Conservation (phyloP, 73 alveolate genomes). For the Paramecium primaurelia region DNA sequence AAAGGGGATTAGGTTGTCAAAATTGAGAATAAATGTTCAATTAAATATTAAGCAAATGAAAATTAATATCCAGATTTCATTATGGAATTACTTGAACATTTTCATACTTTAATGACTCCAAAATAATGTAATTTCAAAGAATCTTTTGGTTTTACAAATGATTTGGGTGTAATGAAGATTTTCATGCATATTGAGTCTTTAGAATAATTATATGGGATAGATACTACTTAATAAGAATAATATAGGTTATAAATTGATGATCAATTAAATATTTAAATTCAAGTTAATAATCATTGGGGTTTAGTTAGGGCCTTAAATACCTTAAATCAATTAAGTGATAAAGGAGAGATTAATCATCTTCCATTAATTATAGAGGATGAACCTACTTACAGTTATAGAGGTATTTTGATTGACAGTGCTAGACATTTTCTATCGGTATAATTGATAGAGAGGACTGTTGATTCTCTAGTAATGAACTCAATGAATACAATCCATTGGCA, state of each 20-base stretch:
- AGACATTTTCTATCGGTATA: conserved; percentile 70
- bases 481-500: conserved; percentile 69
- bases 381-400: conserved; percentile 73
- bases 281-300: conserved; percentile 37
- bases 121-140: background rate
- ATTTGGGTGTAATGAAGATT: background rate
- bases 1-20: background rate
- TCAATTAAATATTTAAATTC: background rate
- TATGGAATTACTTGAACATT: background rate
- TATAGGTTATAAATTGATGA: background rate
- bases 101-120: background rate
- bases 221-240: background rate
- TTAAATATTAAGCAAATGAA: background rate
- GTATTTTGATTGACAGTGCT: conserved; percentile 85
- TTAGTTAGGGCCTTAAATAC: conserved; percentile 16
- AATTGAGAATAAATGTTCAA: background rate
- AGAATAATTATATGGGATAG: background rate
- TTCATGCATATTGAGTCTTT: background rate
- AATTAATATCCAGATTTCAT: background rate
- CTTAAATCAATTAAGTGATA: conserved; percentile 12
- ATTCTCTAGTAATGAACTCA: conserved; percentile 67
- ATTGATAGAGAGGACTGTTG: conserved; percentile 65
- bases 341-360: conserved; percentile 17
- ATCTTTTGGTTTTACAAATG: background rate
- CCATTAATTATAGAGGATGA: conserved; percentile 69